phyloP scores from a whole-genome alignment of 768 basidiomycete species.

The Guyanaporus albipodus region DNA sequence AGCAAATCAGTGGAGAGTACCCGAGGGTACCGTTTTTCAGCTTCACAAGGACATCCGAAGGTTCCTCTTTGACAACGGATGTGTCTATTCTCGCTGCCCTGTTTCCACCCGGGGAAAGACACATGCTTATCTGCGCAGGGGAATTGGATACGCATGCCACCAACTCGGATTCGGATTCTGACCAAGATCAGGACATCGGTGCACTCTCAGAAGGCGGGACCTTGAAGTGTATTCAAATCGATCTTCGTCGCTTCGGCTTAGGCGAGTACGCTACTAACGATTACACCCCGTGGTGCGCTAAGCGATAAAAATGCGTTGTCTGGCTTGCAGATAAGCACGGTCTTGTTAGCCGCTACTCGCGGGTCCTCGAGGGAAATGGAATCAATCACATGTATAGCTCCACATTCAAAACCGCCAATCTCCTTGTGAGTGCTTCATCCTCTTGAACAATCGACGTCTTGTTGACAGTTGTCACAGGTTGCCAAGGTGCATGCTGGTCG shows the following conservation, averaged over 20 bases:
- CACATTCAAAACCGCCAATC: slow-evolving; percentile 79
- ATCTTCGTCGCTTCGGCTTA: slow-evolving; percentile 66
- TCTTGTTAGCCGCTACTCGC: slow-evolving; percentile 72
- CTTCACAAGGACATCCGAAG: slow-evolving; percentile 73
- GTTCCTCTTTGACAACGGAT: slow-evolving; percentile 73
- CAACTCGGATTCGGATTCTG: slow-evolving; percentile 33
- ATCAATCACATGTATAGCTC: slow-evolving; percentile 85
- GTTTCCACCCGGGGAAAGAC: slow-evolving; percentile 66
- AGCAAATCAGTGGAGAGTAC: slow-evolving; percentile 6
- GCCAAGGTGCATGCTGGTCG: slow-evolving; percentile 54
- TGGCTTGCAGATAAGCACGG: slow-evolving; percentile 62
- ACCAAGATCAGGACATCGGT: slow-evolving; percentile 37
- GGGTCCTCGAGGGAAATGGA: slow-evolving; percentile 63
- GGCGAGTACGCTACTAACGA: slow-evolving; percentile 38
- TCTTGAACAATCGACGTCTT: neutral
- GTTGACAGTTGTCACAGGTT: slow-evolving; percentile 36
- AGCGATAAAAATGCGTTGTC: slow-evolving; percentile 4
- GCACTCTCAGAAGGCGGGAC: slow-evolving; percentile 35
- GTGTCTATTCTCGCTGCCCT: slow-evolving; percentile 61
- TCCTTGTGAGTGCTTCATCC: slow-evolving; percentile 47
- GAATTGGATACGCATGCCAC: slow-evolving; percentile 51
- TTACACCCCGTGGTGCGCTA: neutral
- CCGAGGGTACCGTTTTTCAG: slow-evolving; percentile 68
- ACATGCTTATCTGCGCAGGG: slow-evolving; percentile 70
- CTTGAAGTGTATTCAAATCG: slow-evolving; percentile 71